These are phyloP conservation scores for Oidiodendron maius DNA, from an alignment of 495 filamentous ascomycete genomes.

Conservation along the genomic window DNA sequence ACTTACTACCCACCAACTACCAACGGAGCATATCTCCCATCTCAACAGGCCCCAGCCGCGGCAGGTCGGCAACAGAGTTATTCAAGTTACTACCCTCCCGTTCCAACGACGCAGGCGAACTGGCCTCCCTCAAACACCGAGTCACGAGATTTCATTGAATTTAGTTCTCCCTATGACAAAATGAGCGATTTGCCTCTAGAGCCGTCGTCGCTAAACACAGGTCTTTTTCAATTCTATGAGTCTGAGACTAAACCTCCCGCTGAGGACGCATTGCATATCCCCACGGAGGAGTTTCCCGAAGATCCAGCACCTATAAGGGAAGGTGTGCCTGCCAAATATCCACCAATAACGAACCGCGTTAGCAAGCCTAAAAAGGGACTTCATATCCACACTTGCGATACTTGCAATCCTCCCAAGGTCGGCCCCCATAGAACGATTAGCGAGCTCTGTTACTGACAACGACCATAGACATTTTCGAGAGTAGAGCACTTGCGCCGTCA, in stretches of 20 bases:
- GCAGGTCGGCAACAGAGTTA: neutral
- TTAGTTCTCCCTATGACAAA: neutral
- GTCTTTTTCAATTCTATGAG: slow-evolving; percentile 19
- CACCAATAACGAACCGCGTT: slow-evolving; percentile 68
- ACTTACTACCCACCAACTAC: neutral
- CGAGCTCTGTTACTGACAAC: slow-evolving; percentile 23
- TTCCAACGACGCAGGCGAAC: neutral
- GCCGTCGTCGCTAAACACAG: slow-evolving; percentile 11
- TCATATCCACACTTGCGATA: slow-evolving; percentile 68
- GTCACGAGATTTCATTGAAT: slow-evolving; percentile 10
- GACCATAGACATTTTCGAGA: slow-evolving; percentile 61
- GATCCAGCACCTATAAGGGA: slow-evolving; percentile 9
- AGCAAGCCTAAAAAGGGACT: slow-evolving; percentile 82
- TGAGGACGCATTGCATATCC: too few relatives aligned
- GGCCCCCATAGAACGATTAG: too few relatives aligned
- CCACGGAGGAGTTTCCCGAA: too few relatives aligned
- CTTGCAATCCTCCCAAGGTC: slow-evolving; percentile 14
- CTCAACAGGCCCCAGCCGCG: neutral
- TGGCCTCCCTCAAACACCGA: slow-evolving; percentile 10
- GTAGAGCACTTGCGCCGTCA: slow-evolving; percentile 86
- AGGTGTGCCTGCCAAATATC: slow-evolving; percentile 44
- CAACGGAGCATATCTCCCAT: neutral
- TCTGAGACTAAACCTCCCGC: too few relatives aligned
- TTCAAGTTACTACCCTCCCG: slow-evolving; percentile 5
- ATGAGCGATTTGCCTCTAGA: slow-evolving; percentile 14